Percentiles rank a stretch among this genome's conserved stretches.
phyloP scores from a whole-genome alignment of 495 filamentous ascomycete genomes.

The Penicillium cosmopolitanum region DNA sequence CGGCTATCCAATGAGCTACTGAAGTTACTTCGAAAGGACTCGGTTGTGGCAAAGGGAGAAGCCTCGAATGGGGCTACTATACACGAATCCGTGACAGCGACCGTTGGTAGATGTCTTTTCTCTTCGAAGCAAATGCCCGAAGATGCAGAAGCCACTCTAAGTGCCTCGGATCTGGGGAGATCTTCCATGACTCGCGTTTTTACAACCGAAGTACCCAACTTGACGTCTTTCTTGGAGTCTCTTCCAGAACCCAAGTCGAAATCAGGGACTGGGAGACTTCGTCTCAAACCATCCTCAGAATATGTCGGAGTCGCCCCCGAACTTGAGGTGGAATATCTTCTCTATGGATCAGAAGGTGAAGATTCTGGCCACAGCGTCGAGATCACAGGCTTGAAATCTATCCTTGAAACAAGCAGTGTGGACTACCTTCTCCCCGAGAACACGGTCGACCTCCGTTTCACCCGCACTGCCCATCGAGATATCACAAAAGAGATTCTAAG shows the following conservation, averaged over 20 bases:
- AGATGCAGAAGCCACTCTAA: slow-evolving; percentile 26
- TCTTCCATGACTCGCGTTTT: slow-evolving; percentile 38
- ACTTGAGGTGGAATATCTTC: slow-evolving; percentile 39
- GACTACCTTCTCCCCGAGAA: slow-evolving; percentile 50
- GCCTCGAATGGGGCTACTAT: slow-evolving; percentile 6
- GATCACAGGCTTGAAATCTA: slow-evolving; percentile 33
- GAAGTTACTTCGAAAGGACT: slow-evolving; percentile 33
- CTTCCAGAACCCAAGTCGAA: slow-evolving; percentile 18
- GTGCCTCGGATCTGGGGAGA: slow-evolving; percentile 38
- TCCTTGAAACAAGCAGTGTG: slow-evolving; percentile 36
- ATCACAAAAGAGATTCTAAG: slow-evolving; percentile 17
- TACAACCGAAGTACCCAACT: slow-evolving; percentile 35
- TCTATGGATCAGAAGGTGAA: background rate
- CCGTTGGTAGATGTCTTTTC: slow-evolving; percentile 47
- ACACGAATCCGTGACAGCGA: slow-evolving; percentile 43
- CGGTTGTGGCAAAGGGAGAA: background rate
- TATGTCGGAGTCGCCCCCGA: slow-evolving; percentile 31
- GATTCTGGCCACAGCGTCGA: slow-evolving; percentile 8
- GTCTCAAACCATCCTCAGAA: slow-evolving; percentile 35
- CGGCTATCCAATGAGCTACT: slow-evolving; percentile 41
- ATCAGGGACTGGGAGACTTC: slow-evolving; percentile 21
- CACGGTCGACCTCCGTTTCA: slow-evolving; percentile 46
- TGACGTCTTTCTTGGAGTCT: slow-evolving; percentile 31
- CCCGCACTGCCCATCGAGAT: slow-evolving; percentile 36
- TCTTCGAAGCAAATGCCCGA: slow-evolving; percentile 28